Evolutionary conservation across 306 rosid species (phyloP).

Genomic region (Pyrus bretschneideri): DNA sequence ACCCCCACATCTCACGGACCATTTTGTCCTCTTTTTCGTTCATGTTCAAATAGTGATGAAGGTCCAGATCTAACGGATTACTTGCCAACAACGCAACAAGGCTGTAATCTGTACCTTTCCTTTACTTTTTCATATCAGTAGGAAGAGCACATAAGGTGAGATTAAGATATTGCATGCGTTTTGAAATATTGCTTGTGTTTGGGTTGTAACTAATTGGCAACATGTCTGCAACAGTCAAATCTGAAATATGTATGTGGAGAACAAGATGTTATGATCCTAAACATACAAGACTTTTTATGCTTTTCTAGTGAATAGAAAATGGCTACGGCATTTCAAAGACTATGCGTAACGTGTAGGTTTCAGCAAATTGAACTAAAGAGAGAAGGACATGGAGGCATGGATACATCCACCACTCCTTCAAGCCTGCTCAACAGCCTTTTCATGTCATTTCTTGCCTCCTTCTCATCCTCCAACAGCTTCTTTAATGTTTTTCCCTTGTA

Average conservation of each 20-base stretch:
- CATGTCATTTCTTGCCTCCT: constrained; percentile 11
- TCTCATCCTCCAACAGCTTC: neutral
- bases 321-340: no score
- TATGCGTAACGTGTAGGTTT: neutral
- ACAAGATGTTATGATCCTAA: no score
- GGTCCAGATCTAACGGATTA: no score
- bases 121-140: no score
- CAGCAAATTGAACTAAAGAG: neutral
- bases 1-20: no score
- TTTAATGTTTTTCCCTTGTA: neutral
- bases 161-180: neutral
- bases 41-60: no score
- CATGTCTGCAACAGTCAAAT: neutral
- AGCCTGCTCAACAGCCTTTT: constrained; percentile 7
- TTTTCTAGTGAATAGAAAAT: no score
- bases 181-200: neutral
- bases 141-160: no score
- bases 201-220: neutral
- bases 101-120: no score
- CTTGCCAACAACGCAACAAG: no score
- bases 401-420: constrained; percentile 14
- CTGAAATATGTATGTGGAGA: neutral
- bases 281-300: no score
- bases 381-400: constrained; percentile 4
- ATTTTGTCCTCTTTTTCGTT: no score